Base-by-base conservation (phyloP, 805 yeast species). In the Kregervanrija fluxuum region DNA sequence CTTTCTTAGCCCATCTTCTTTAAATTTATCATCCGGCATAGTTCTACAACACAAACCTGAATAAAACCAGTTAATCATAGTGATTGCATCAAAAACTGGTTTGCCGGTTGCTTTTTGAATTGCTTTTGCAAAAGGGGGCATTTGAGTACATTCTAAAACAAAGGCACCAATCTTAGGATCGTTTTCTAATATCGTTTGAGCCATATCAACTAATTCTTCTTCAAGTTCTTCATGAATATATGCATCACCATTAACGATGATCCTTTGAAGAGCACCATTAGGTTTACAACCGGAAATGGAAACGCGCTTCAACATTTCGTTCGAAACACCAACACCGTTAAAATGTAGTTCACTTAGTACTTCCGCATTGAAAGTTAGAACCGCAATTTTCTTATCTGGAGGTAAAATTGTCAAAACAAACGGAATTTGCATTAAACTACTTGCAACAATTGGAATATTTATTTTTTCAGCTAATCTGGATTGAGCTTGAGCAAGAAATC, bases 111-210 rank as follows among this genome's bases (percentile, higher is more conserved):
- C 56, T 14, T 35, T 33, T 22, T 55, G 62, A 22, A 65, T 55
- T 1, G 60, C 62, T 37, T 51, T 53, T 11, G 65, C 51, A 39
- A 48, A 56, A n/a, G 66, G 67, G 14, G 65, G 66, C 65, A 65
- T 64, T 41, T 64, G 64, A 8, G 66, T 60, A 43, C 69, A 62
- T 44, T 62, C 68, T 43, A 64, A 52, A 9, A 64, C 64, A 43
- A 64, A 51, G 0, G 59, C 66, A 11, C 60, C 58, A 33, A 62
- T 52, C 5, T 44, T 38, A 8, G 56, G 53, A 14, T 54, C 48
- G 8, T 46, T 46, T 2, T 41, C 43, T 1, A 65, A 8, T 8
- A 60, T 45, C 4, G 47, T 49, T 14, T 47, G 37, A 1, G 64
- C 59, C 30, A 58, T 41, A 8, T 37, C 39, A 8, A 62, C 58